Base-by-base conservation (phyloP, 345 rosid species). In the Mallotus nudiflorus region DNA sequence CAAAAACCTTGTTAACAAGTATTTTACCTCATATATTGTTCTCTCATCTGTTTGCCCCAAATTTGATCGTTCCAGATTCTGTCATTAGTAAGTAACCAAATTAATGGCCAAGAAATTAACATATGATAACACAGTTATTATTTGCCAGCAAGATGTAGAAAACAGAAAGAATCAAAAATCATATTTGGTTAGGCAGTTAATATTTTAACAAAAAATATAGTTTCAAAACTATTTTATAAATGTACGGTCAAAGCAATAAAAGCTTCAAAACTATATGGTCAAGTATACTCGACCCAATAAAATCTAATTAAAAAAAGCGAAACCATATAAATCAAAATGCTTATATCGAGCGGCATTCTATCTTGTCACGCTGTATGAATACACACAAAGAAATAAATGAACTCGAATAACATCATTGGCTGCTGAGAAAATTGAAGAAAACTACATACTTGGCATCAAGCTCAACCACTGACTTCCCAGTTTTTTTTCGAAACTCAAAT, bases 1-100 rank as follows among this genome's bases (percentile, higher is more conserved):
- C 46, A 50, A 60, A 37, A 62, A 25, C 11, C 65, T 45, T 56
- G 15, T 29, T 68, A 59, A 49, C 15, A 67, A 66, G 24, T 50
- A 77, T 44, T 66, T 81, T 81, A 94, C 98, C 91, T 88, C 97
- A 56, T 86, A 87, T 53, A 90, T 86, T 12, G 91, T 91, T 75
- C 91, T 86, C 86, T 94, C 96, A 79, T 85, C 92, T 2, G 86
- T 75, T 40, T 82, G 95, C 15, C 85, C 87, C 68, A 86, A 71
- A 75, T 88, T 91, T 25, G 86, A 69, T 69, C 84, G 82, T 49
- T 88, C 92, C 82, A 87, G 46, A n/a, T 84, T 91, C 97, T 90
- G 76, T 37, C 5, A 50, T 40, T 2, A 42, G 35, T n/a, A 58
- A 56, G 1, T 2, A 16, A 28, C 13, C 31, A 28, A 25, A 9